A percentile compares a stretch with the other conserved stretches of the same genome.
Evolutionary conservation across 768 basidiomycete species (phyloP).

Genomic region (Lactarius sanguifluus): DNA sequence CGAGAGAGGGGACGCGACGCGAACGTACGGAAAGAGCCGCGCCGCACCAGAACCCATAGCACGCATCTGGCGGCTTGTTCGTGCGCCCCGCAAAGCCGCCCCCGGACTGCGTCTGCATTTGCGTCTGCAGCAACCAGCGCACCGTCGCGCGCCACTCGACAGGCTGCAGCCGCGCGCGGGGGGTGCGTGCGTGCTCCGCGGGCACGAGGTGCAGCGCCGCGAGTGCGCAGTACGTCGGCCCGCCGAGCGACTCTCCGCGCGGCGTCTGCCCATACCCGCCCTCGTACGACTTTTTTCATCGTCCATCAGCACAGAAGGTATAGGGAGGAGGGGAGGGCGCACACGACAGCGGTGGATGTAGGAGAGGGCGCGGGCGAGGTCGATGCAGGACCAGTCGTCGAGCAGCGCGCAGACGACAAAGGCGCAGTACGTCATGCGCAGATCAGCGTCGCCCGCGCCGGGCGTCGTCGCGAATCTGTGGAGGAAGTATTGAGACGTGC

Average conservation of each 20-base stretch:
- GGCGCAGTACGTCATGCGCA: constrained; percentile 85
- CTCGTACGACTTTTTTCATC: constrained; percentile 69
- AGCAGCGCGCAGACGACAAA: constrained; percentile 81
- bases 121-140: constrained; percentile 77
- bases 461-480: constrained; percentile 70
- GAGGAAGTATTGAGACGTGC: too few species aligned
- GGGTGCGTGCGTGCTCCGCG: too few species aligned
- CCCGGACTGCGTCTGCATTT: constrained; percentile 68
- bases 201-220: constrained; percentile 62
- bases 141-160: constrained; percentile 55
- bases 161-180: constrained; percentile 30
- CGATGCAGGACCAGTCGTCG: constrained; percentile 73
- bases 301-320: background rate
- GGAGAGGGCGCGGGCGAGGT: constrained; percentile 55
- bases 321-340: constrained; percentile 30
- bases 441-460: constrained; percentile 68
- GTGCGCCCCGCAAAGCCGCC: constrained; percentile 91
- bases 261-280: constrained; percentile 89
- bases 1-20: too few species aligned
- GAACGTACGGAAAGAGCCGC: constrained; percentile 64
- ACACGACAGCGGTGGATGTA: constrained; percentile 79
- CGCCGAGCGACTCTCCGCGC: constrained; percentile 87
- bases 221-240: constrained; percentile 90
- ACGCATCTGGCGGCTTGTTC: constrained; percentile 85
- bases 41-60: constrained; percentile 96